Evolutionary conservation across 306 rosid genomes (phyloP), one percentile per base, ranked within the genome.

Genomic region (Acacia melanoxylon): DNA sequence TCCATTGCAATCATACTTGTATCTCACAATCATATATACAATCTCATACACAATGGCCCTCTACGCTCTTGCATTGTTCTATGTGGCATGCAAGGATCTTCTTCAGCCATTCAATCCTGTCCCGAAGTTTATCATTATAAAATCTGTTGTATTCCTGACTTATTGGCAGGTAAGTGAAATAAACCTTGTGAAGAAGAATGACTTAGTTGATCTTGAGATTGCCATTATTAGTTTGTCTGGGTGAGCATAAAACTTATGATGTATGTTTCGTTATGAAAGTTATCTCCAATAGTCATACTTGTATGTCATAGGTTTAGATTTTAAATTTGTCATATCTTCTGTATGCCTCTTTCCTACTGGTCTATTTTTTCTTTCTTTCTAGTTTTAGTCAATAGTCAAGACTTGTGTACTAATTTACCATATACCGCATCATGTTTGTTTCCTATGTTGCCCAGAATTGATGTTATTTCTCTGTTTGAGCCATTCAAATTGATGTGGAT

Each of bases 31-130:
- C 84, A 91, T 93, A 85, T 93, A 95, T 80, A 95, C 94, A 0
- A 40, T 95, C 85, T 95, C 99, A 24, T 95, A 93, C 87, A 88
- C 99, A 6, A 89, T 88, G 95, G 99, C 99, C 63, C 98, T 95
- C 35, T 95, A 91, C 82, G 92, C 91, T 51, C 87, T 95, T 85
- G 95, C 92, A 33, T 82, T 95, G 90, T 95, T 95, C 86, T 95
- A 95, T 72, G 81, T 95, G 87, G 99, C 99, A 67, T 95, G 99
- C 92, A 93, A 87, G 90, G 98, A 91, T 89, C 92, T 95, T 65
- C 99, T 95, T 78, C 99, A 91, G 88, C 99, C 99, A 67, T 95
- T 95, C 85, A 95, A 95, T 85, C 99, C 98, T 52, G 98, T 95
- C 46, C 99, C 99, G 11, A 95, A 95, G 91, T 95, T 95, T 72